Evolutionary conservation across 139 green algal species (phyloP).

Genomic region (Closterium sp.): DNA sequence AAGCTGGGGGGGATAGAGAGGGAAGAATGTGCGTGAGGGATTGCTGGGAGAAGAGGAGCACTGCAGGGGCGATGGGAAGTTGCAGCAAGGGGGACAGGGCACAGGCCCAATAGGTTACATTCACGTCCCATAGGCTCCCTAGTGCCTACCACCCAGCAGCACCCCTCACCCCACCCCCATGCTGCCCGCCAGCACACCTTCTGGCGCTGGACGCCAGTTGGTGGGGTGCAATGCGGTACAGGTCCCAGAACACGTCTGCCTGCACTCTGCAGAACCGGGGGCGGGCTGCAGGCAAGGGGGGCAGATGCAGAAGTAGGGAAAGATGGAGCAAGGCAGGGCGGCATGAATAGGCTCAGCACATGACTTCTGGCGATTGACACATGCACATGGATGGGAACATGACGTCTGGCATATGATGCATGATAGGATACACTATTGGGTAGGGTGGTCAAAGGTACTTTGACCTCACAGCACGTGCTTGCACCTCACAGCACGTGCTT

Average conservation of each 20-base stretch:
- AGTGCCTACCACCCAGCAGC: not conserved
- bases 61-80: not conserved
- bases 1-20: not conserved
- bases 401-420: no score
- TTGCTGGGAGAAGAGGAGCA: not conserved
- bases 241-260: slow-evolving; percentile 41
- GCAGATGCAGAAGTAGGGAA: no score
- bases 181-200: slow-evolving; percentile 2
- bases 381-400: no score
- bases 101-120: no score
- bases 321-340: no score
- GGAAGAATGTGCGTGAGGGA: not conserved
- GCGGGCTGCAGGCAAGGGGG: slow-evolving; percentile 15
- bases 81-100: not conserved
- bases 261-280: slow-evolving; percentile 51
- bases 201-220: slow-evolving; percentile 28
- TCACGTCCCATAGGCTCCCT: no score
- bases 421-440: no score
- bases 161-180: not conserved
- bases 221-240: slow-evolving; percentile 24
- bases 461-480: no score
- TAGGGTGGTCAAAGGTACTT: no score
- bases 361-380: no score
- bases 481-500: no score
- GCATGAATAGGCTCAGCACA: no score